Base-by-base conservation (phyloP, 768 basidiomycete species). In the Collybia sordida region DNA sequence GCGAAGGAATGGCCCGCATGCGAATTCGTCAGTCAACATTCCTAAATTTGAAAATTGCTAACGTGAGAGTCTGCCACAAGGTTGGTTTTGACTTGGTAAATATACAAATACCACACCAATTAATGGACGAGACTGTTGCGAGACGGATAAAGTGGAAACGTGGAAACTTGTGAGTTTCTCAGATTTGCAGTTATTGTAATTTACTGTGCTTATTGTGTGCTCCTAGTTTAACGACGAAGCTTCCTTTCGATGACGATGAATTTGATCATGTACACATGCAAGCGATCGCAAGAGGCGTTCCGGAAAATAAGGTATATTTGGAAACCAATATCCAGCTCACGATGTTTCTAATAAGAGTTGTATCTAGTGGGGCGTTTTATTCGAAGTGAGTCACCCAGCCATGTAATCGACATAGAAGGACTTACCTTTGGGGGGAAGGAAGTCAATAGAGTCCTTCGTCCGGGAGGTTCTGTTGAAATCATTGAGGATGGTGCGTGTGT, bases 191-290 rank as follows among this genome's bases (percentile, higher is more conserved):
- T 31, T 31, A 31, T 31, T 11, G 31, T 12, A 14, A 31, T 31
- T 6, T 31, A 31, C 31, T 31, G 38, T 44, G 56, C 34, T 39
- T 23, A 28, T 23, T 15, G 21, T n/a, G 18, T 15, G 54, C 14
- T 46, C 45, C 12, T 53, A 90, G 88, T 64, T 66, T 91, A 57
- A 87, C 88, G 41, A 88, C 81, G 9, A 86, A 77, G 57, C 72
- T 91, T 17, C 89, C 89, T 0, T 91, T 90, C 60, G 87, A 90
- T 14, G 89, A 90, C 47, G 87, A 90, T 52, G 82, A 86, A 57
- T 91, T 91, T 53, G 89, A 91, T 64, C 81, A 87, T 63, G 81
- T 91, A n/a, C 90, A 86, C 57, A 79, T 90, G 44, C 75, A 80
- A 51, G 70, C 72, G 43, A 79, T 90, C 50, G 80, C 86, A 0